A percentile compares a stretch with the other conserved stretches of the same genome.
These are phyloP conservation scores for Serendipita sp. DNA, from an alignment of 768 basidiomycete genomes.

Conservation along the genomic window DNA sequence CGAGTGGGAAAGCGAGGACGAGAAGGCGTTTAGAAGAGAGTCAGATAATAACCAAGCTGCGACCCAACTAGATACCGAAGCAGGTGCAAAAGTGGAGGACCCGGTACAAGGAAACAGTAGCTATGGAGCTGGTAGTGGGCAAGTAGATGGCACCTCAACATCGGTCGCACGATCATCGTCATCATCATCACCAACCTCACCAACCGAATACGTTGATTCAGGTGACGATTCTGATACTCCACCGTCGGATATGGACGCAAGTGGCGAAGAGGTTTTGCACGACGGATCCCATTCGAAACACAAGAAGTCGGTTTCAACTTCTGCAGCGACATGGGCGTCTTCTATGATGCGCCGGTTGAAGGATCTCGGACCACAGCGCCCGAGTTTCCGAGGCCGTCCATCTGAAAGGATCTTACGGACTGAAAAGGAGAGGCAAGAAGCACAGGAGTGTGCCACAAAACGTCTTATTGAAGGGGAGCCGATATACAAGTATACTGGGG, in stretches of 20 bases:
- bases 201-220: not conserved
- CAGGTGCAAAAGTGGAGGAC: not conserved
- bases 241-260: not conserved
- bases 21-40: not conserved
- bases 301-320: not conserved
- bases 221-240: not conserved
- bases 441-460: not conserved
- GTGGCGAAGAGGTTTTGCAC: not conserved
- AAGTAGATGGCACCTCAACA: not conserved
- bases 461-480: not conserved
- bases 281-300: not conserved
- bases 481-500: not conserved
- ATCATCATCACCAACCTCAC: not conserved
- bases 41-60: not conserved
- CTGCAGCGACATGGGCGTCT: not conserved
- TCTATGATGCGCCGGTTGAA: not conserved
- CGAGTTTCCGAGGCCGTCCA: not conserved
- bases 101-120: not conserved
- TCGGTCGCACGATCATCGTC: not conserved
- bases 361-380: not conserved
- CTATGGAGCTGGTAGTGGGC: not conserved
- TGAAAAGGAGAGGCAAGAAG: not conserved
- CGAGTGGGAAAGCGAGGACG: constrained; percentile 39
- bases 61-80: not conserved
- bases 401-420: not conserved